Conservation (phyloP, 257 asterid genomes). For the Nicotiana sylvestris region DNA sequence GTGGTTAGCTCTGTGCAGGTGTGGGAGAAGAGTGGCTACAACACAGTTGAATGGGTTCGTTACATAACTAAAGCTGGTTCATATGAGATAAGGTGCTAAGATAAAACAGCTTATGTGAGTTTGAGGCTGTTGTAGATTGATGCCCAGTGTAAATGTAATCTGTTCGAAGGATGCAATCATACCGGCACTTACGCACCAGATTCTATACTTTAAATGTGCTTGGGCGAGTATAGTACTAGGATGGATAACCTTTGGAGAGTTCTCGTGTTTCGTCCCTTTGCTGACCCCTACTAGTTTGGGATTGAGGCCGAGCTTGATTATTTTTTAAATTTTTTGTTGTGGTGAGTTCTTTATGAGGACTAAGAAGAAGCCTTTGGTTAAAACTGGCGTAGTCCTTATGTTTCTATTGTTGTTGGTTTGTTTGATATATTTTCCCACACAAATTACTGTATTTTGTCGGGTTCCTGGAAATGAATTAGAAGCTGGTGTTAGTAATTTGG, state of each 20-base stretch:
- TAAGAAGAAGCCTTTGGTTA: not conserved
- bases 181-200: not conserved
- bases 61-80: conserved; percentile 98
- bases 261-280: not conserved
- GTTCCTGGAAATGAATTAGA: not conserved
- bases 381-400: not conserved
- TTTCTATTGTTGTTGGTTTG: not conserved
- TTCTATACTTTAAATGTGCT: not conserved
- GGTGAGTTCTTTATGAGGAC: not conserved
- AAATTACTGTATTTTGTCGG: not conserved
- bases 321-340: not conserved
- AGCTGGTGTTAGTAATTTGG: too few species aligned
- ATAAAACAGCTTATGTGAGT: not conserved
- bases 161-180: not conserved
- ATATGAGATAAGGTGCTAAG: conserved; percentile 91
- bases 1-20: conserved; percentile 48
- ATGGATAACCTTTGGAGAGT: not conserved
- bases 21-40: conserved; percentile 99
- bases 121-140: not conserved
- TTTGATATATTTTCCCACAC: not conserved
- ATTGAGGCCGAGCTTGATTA: not conserved
- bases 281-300: not conserved
- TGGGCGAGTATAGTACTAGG: not conserved
- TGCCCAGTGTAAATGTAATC: not conserved
- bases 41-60: conserved; percentile 99